A percentile compares a stretch with the other conserved stretches of the same genome.
These are phyloP conservation scores for Alternaria arborescens DNA, from an alignment of 2,329 filamentous ascomycete genomes.

Conservation along the genomic window DNA sequence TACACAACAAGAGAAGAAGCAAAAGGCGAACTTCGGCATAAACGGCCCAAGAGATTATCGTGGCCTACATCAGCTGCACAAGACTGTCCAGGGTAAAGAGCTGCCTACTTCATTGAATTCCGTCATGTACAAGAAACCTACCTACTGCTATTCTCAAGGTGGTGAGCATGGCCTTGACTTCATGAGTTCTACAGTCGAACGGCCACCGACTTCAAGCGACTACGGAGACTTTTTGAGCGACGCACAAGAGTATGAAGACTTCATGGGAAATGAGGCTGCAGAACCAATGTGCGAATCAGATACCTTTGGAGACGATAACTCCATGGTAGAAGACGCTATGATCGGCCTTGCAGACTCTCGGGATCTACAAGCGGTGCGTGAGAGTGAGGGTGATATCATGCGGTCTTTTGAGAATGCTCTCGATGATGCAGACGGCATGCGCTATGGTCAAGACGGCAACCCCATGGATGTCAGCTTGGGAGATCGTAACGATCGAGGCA, in stretches of 20 bases:
- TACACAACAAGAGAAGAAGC: slow-evolving; percentile 43
- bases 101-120: slow-evolving; percentile 30
- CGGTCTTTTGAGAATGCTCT: background rate
- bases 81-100: slow-evolving; percentile 32
- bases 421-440: slow-evolving; percentile 11
- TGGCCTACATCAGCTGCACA: slow-evolving; percentile 38
- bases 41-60: slow-evolving; percentile 31
- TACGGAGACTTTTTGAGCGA: slow-evolving; percentile 34
- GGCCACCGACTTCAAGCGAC: slow-evolving; percentile 32
- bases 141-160: slow-evolving; percentile 36
- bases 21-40: slow-evolving; percentile 24
- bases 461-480: background rate
- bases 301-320: slow-evolving; percentile 42
- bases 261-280: background rate
- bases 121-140: slow-evolving; percentile 39
- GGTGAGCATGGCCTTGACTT: slow-evolving; percentile 37
- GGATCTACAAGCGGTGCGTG: slow-evolving; percentile 18
- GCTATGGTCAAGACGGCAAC: slow-evolving; percentile 15
- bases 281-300: slow-evolving; percentile 22
- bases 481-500: background rate
- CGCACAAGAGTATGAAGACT: background rate
- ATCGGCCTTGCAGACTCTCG: slow-evolving; percentile 45
- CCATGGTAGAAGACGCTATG: slow-evolving; percentile 42
- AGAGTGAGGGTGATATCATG: slow-evolving; percentile 1
- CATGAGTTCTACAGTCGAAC: slow-evolving; percentile 10